phyloP scores from a whole-genome alignment of 768 basidiomycete species.

The Phlebiopsis gigantea region DNA sequence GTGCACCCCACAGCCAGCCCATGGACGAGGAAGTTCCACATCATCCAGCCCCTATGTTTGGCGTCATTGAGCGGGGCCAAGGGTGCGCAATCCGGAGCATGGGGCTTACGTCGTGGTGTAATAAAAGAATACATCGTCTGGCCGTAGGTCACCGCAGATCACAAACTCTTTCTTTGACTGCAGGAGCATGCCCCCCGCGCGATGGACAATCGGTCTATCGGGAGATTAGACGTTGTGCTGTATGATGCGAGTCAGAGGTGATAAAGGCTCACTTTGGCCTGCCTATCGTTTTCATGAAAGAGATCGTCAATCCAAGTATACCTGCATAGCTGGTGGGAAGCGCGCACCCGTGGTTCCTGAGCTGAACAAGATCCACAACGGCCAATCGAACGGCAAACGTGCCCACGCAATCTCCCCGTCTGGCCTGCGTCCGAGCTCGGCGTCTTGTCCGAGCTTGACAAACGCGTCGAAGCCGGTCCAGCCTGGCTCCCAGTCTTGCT shows the following conservation, averaged over 20 bases:
- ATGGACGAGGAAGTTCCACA: conserved; percentile 81
- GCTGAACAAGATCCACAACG: conserved; percentile 85
- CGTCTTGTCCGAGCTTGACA: conserved; percentile 38
- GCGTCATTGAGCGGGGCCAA: not conserved
- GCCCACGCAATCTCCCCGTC: conserved; percentile 62
- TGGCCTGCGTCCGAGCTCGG: conserved; percentile 41
- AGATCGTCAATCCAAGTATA: not conserved
- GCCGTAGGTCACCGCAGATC: conserved; percentile 60
- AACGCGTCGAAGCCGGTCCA: conserved; percentile 57
- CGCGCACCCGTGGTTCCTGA: conserved; percentile 72
- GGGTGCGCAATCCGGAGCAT: not conserved
- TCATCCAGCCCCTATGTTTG: conserved; percentile 73
- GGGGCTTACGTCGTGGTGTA: conserved; percentile 69
- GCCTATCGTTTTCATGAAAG: conserved; percentile 14
- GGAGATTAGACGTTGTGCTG: conserved; percentile 11
- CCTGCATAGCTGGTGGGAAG: not conserved
- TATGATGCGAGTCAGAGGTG: not conserved
- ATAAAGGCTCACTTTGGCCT: conserved; percentile 46
- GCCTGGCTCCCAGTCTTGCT: conserved; percentile 35
- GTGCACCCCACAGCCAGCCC: conserved; percentile 63
- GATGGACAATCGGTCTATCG: conserved; percentile 68
- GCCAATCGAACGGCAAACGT: conserved; percentile 62
- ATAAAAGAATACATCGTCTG: conserved; percentile 74
- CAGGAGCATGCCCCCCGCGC: conserved; percentile 73
- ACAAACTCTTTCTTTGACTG: conserved; percentile 67